Base-by-base conservation (phyloP, 176 grass and related monocot genomes). In the Zea luxurians region DNA sequence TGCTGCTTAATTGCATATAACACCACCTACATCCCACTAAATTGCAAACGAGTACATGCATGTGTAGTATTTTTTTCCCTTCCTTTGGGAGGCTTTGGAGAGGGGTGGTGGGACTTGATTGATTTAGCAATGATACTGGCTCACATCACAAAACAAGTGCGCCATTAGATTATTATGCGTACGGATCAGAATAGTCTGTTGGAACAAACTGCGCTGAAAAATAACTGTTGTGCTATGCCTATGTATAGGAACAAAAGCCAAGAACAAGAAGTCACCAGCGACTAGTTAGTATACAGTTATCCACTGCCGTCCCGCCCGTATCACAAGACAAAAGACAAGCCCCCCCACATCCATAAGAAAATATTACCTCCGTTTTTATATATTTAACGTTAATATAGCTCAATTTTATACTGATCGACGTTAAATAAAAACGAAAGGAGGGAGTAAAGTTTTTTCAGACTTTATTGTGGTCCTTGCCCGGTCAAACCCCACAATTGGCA, bases 281-380 rank as follows among this genome's bases (percentile, higher is more conserved):
- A 1, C 10, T n/a, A n/a, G n/a, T n/a, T 8, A 20, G 16, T 20
- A 80, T 34, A 17, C 10, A 58, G 45, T 48, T 0, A 71, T 4
- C 34, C 80, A 60, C 37, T 61, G 80, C 44, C 68, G 68, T 68
- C n/a, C n/a, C n/a, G n/a, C 75, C 61, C 37, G 9, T 46, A 13
- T 10, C 16, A 64, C 17, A 35, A 35, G 17, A 75, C 50, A 69
- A 16, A 55, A 65, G 13, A 3, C 10, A n/a, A 40, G 41, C 0
- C 15, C 2, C n/a, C n/a, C n/a, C n/a, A n/a, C n/a, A n/a, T n/a
- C n/a, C n/a, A n/a, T n/a, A n/a, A n/a, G n/a, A n/a, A n/a, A n/a
- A n/a, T n/a, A n/a, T n/a, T n/a, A n/a, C n/a, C n/a, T n/a, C n/a
- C n/a, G n/a, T n/a, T n/a, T n/a, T n/a, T n/a, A n/a, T n/a, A n/a